Evolutionary conservation across 495 filamentous ascomycete species (phyloP).

Genomic region (Thermochaetoides thermophila): DNA sequence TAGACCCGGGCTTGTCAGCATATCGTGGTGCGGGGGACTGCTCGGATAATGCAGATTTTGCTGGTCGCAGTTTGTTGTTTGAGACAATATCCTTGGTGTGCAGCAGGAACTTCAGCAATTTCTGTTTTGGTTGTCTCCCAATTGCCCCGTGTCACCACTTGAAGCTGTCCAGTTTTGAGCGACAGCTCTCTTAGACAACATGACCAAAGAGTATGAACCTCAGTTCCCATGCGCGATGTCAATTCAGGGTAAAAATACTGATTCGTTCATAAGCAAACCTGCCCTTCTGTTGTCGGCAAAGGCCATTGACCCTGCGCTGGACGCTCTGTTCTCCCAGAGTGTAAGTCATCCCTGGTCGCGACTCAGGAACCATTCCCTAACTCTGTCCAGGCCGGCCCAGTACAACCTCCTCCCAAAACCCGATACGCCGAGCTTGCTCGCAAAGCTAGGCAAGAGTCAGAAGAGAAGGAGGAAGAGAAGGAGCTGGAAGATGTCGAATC

Average conservation of each 20-base stretch:
- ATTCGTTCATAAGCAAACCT: constrained; percentile 14
- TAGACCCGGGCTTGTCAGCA: too few relatives aligned
- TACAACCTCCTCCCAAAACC: constrained; percentile 40
- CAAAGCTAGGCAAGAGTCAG: constrained; percentile 11
- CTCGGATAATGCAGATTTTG: too few relatives aligned
- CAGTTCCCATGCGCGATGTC: not conserved
- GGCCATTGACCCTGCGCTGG: constrained; percentile 58
- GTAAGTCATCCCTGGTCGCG: constrained; percentile 48
- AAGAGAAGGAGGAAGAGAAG: constrained; percentile 18
- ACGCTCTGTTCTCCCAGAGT: constrained; percentile 68
- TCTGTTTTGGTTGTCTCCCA: too few relatives aligned
- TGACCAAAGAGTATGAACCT: constrained; percentile 15
- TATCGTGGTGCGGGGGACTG: too few relatives aligned
- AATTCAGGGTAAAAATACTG: not conserved
- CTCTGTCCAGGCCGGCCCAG: constrained; percentile 45
- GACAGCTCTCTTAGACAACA: constrained; percentile 3
- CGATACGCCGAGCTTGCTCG: constrained; percentile 30
- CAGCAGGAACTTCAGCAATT: too few relatives aligned
- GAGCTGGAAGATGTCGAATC: constrained; percentile 15
- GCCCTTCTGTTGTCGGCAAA: constrained; percentile 23
- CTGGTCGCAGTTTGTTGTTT: too few relatives aligned
- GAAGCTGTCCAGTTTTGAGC: not conserved
- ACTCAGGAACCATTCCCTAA: constrained; percentile 14
- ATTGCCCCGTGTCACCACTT: too few relatives aligned
- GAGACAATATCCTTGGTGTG: too few relatives aligned